Evolutionary conservation across 305 asterid species (phyloP).

Genomic region (Fraxinus velutina): DNA sequence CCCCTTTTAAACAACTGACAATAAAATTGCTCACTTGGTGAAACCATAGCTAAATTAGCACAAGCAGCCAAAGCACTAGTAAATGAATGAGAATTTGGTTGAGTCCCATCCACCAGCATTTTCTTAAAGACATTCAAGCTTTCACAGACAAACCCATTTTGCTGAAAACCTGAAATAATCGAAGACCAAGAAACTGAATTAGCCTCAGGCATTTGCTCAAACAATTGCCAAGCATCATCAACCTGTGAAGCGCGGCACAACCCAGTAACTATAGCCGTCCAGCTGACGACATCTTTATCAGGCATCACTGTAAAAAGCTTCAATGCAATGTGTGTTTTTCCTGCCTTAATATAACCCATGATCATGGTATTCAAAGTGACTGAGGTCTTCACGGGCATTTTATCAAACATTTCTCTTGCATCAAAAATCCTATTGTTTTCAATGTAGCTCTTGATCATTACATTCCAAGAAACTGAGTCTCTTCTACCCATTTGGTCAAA

Average conservation of each 20-base stretch:
- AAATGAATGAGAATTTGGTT: slow-evolving; percentile 3
- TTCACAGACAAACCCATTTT: slow-evolving; percentile 2
- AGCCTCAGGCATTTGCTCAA: background rate
- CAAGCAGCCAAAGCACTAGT: slow-evolving; percentile 19
- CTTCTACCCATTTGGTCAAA: slow-evolving; percentile 20
- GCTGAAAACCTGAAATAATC: slow-evolving; percentile 7
- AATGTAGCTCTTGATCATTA: background rate
- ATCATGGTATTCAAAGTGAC: slow-evolving; percentile 27
- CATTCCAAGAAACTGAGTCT: slow-evolving; percentile 25
- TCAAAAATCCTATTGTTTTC: slow-evolving; percentile 7
- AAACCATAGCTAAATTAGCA: slow-evolving; percentile 22
- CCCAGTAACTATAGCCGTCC: slow-evolving; percentile 22
- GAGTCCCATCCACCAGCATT: background rate
- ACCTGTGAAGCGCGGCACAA: slow-evolving; percentile 19
- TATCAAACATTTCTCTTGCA: slow-evolving; percentile 25
- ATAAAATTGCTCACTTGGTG: slow-evolving; percentile 20
- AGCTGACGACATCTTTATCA: slow-evolving; percentile 22
- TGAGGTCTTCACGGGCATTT: slow-evolving; percentile 22
- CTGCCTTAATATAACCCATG: slow-evolving; percentile 13
- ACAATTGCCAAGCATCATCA: background rate
- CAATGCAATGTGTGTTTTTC: slow-evolving; percentile 5
- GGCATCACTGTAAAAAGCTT: slow-evolving; percentile 28
- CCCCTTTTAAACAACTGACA: slow-evolving; percentile 27
- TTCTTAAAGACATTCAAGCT: slow-evolving; percentile 1
- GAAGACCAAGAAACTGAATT: slow-evolving; percentile 13